Evolutionary conservation across 192 early-diverging fungal genomes (phyloP), one percentile per base, ranked within the genome.

Genomic region (Coemansia sp.): DNA sequence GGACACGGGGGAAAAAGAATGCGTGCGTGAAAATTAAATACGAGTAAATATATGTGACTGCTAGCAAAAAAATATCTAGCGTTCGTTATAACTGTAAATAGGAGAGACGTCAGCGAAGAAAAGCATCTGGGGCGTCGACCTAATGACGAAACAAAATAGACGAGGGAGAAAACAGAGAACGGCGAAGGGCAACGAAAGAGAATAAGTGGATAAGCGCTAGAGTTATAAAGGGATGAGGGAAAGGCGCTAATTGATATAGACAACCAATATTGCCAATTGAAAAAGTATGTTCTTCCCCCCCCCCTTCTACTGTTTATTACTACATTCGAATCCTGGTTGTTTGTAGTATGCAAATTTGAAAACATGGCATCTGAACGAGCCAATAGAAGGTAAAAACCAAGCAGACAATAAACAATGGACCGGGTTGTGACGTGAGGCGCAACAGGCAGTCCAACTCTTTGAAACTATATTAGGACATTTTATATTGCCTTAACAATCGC

Each of bases 11-110:
- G n/a, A n/a, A 35, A 57, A n/a, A 35, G 28, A 34, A 30, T 3
- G 2, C 34, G 16, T 57, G 30, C 31, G 29, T 30, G 2, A 33
- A 31, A 4, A 10, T 2, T 33, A 30, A 31, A 21, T 52, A 26
- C 12, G 6, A 57, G 55, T 0, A n/a, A 57, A 34, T 57, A 57
- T 34, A 18, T n/a, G 25, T 8, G 5, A 57, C 2, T 20, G 34
- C 2, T 16, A 18, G 35, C 34, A 16, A 64, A 55, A 20, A 63
- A 49, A 23, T 29, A 35, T 46, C 4, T 31, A 30, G 30, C 20
- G 9, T 20, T 57, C 55, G 55, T 57, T 57, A 57, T 53, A 13
- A 31, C 6, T 34, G 31, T 57, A 31, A 34, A 33, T 57, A 60
- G 23, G 45, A 6, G 31, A 60, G 59, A 45, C 59, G 59, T 45